Percentiles rank a stretch among this genome's conserved stretches.
Evolutionary conservation across 1,284 basidiomycete genomes (phyloP).

Genomic region (Ceratobasidium sp.): DNA sequence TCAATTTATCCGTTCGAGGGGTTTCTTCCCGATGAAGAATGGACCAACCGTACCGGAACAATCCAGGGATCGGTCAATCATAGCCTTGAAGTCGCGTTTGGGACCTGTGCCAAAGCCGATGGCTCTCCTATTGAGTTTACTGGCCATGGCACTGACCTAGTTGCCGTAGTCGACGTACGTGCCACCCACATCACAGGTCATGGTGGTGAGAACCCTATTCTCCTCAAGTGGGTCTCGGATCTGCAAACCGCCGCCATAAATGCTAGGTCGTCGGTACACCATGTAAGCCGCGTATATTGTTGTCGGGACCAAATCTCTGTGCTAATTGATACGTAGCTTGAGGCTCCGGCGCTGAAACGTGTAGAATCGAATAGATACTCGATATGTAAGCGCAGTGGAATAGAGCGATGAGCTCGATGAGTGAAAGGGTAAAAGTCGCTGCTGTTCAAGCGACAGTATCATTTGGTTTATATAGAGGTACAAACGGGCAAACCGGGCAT

Average conservation of each 20-base stretch:
- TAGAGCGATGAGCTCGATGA: no score
- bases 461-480: no score
- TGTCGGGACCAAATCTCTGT: neutral
- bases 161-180: slow-evolving; percentile 24
- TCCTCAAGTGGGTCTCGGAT: slow-evolving; percentile 9
- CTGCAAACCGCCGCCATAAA: neutral
- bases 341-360: no score
- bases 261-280: neutral
- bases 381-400: no score
- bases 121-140: slow-evolving; percentile 7
- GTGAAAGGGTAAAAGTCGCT: no score
- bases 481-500: no score
- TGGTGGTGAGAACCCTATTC: slow-evolving; percentile 12
- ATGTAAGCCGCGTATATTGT: neutral
- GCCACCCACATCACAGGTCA: neutral
- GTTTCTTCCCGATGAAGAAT: neutral
- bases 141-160: slow-evolving; percentile 5
- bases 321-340: no score
- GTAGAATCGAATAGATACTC: no score
- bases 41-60: neutral
- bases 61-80: slow-evolving; percentile 18
- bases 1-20: neutral
- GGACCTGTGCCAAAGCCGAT: neutral
- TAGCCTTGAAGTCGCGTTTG: slow-evolving; percentile 8
- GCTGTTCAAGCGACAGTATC: no score